phyloP scores from a whole-genome alignment of 768 basidiomycete genomes.

The Dacryopinax spathularia region DNA sequence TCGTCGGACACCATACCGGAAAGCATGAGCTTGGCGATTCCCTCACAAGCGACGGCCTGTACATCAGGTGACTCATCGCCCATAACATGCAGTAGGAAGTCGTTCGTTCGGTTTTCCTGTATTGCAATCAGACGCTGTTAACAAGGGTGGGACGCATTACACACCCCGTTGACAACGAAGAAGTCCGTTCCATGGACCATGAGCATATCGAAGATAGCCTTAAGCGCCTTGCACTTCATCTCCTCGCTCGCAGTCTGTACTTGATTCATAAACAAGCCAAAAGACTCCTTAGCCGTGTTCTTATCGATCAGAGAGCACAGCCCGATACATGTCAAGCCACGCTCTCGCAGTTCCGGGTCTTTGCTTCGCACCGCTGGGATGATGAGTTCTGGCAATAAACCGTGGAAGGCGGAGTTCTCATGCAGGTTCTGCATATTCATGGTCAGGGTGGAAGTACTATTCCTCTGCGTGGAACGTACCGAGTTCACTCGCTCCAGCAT shows the following conservation, averaged over 20 bases:
- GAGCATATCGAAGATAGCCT: conserved; percentile 70
- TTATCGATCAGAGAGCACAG: conserved; percentile 74
- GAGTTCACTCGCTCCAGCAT: conserved; percentile 78
- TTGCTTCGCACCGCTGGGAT: conserved; percentile 83
- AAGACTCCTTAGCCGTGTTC: conserved; percentile 40
- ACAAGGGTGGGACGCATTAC: conserved; percentile 8
- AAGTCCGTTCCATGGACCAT: conserved; percentile 67
- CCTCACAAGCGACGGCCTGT: conserved; percentile 58
- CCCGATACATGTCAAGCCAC: conserved; percentile 65
- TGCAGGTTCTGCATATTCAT: conserved; percentile 29
- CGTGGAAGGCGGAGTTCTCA: conserved; percentile 57
- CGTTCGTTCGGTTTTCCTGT: conserved; percentile 46
- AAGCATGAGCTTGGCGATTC: conserved; percentile 74
- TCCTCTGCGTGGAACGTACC: conserved; percentile 37
- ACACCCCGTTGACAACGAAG: conserved; percentile 26
- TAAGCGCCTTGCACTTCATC: conserved; percentile 55
- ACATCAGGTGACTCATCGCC: conserved; percentile 47
- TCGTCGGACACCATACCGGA: conserved; percentile 61
- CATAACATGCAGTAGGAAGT: conserved; percentile 45
- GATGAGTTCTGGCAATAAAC: conserved; percentile 64
- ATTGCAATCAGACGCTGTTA: background rate
- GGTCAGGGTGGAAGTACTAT: no score
- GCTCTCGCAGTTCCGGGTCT: conserved; percentile 65
- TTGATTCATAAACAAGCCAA: conserved; percentile 73
- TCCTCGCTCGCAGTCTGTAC: conserved; percentile 47